Evolutionary conservation across 148 eudicot species (phyloP).

Genomic region (Vaccinium myrtillus): DNA sequence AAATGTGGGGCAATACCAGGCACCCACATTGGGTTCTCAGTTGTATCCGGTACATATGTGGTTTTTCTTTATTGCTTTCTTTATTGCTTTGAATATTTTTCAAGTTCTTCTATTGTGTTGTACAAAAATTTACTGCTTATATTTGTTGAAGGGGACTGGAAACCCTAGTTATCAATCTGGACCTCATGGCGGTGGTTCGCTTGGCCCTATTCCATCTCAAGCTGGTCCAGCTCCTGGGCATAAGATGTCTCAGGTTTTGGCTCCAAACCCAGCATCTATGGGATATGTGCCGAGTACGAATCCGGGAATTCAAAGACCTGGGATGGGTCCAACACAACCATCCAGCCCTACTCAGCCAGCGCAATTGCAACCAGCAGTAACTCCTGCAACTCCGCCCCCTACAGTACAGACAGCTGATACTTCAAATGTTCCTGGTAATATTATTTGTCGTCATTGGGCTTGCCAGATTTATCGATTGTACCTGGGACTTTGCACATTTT

Average conservation of each 20-base stretch:
- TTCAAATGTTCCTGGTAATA: slow-evolving; percentile 86
- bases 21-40: slow-evolving; percentile 80
- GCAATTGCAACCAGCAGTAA: slow-evolving; percentile 45
- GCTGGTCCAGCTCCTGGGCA: slow-evolving; percentile 49
- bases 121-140: slow-evolving; percentile 1
- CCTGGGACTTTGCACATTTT: not conserved
- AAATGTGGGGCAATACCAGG: slow-evolving; percentile 83
- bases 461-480: not conserved
- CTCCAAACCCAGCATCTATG: slow-evolving; percentile 48
- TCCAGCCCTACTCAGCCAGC: slow-evolving; percentile 67
- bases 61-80: not conserved
- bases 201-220: slow-evolving; percentile 56
- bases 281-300: slow-evolving; percentile 68
- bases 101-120: not conserved
- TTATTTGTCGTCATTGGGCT: slow-evolving; percentile 4
- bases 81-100: not conserved
- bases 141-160: slow-evolving; percentile 47
- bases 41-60: slow-evolving; percentile 58
- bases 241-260: slow-evolving; percentile 54
- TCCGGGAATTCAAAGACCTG: slow-evolving; percentile 64
- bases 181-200: slow-evolving; percentile 46
- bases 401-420: slow-evolving; percentile 90
- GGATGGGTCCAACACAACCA: slow-evolving; percentile 66
- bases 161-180: slow-evolving; percentile 59
- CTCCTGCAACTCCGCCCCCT: slow-evolving; percentile 86